Evolutionary conservation across 352 stramenopile species (phyloP).

Genomic region (Phytopythium mirpurense): DNA sequence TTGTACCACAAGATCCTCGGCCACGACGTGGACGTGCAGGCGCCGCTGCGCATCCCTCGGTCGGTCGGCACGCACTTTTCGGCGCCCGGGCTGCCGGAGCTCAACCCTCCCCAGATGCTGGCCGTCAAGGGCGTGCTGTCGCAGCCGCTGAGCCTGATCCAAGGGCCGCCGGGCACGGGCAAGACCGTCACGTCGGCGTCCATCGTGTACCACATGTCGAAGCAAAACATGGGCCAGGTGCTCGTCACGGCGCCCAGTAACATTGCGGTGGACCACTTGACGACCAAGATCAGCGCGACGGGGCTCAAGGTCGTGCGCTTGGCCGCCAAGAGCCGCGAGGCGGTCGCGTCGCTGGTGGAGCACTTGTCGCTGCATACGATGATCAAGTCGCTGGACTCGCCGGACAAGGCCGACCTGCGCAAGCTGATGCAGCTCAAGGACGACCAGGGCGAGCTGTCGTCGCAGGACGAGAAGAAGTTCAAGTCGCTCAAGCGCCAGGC

Average conservation of each 20-base stretch:
- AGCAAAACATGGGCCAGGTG: slow-evolving; percentile 98
- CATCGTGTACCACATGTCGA: slow-evolving; percentile 99
- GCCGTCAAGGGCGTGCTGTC: slow-evolving; percentile 95
- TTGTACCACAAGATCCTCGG: slow-evolving; percentile 99
- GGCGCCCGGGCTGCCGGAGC: slow-evolving; percentile 93
- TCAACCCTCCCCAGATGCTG: slow-evolving; percentile 97
- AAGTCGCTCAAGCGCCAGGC: slow-evolving; percentile 89
- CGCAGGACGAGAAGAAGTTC: slow-evolving; percentile 96
- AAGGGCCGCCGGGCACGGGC: slow-evolving; percentile 95
- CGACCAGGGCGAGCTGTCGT: slow-evolving; percentile 92
- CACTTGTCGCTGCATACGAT: slow-evolving; percentile 98
- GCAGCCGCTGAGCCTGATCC: slow-evolving; percentile 97
- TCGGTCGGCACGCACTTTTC: slow-evolving; percentile 72
- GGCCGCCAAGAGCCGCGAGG: slow-evolving; percentile 97
- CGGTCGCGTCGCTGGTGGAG: slow-evolving; percentile 93
- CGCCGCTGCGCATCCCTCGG: slow-evolving; percentile 63
- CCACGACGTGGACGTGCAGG: slow-evolving; percentile 95
- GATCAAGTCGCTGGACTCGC: slow-evolving; percentile 87
- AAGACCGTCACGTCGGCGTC: slow-evolving; percentile 98
- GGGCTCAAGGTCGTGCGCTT: slow-evolving; percentile 97
- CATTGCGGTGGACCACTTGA: slow-evolving; percentile 96
- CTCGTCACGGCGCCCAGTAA: slow-evolving; percentile 98
- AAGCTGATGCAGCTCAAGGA: slow-evolving; percentile 95
- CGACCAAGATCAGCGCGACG: slow-evolving; percentile 97
- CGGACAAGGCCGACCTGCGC: slow-evolving; percentile 88